These are phyloP conservation scores for Mycena amicta DNA, from an alignment of 768 basidiomycete species.

Conservation along the genomic window DNA sequence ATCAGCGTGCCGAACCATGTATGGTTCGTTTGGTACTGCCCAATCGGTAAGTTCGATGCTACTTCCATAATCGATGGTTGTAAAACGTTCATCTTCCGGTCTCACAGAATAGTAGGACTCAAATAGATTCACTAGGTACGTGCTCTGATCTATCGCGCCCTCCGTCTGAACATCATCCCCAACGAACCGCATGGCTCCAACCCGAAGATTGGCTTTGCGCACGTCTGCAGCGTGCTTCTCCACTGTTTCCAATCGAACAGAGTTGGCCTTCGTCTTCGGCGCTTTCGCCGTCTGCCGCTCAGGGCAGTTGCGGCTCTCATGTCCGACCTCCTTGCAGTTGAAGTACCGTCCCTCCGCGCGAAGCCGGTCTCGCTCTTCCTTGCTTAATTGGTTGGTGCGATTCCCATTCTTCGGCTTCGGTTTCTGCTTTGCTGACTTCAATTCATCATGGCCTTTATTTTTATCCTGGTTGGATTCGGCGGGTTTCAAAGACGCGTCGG, in stretches of 20 bases:
- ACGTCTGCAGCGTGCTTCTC: neutral
- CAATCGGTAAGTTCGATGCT: slow-evolving; percentile 12
- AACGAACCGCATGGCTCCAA: neutral
- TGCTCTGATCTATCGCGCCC: neutral
- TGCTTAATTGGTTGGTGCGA: neutral
- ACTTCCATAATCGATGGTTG: neutral
- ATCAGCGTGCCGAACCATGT: slow-evolving; percentile 5
- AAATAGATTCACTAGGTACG: slow-evolving; percentile 6
- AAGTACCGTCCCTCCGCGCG: slow-evolving; percentile 26
- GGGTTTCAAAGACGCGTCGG: too few relatives aligned
- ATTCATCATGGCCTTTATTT: neutral
- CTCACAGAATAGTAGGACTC: slow-evolving; percentile 1
- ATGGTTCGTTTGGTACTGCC: slow-evolving; percentile 1
- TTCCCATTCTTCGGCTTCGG: neutral
- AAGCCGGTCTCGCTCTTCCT: slow-evolving; percentile 19
- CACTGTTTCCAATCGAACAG: neutral
- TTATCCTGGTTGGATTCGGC: neutral
- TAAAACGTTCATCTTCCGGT: slow-evolving; percentile 7
- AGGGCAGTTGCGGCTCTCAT: slow-evolving; percentile 27
- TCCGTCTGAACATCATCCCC: neutral
- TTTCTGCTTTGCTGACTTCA: neutral
- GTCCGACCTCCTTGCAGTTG: slow-evolving; percentile 24
- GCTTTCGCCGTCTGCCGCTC: slow-evolving; percentile 12
- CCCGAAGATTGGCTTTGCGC: neutral
- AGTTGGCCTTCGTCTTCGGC: slow-evolving; percentile 5